phyloP scores from a whole-genome alignment of 306 rosid genomes.

The Herpetospermum pedunculosum region DNA sequence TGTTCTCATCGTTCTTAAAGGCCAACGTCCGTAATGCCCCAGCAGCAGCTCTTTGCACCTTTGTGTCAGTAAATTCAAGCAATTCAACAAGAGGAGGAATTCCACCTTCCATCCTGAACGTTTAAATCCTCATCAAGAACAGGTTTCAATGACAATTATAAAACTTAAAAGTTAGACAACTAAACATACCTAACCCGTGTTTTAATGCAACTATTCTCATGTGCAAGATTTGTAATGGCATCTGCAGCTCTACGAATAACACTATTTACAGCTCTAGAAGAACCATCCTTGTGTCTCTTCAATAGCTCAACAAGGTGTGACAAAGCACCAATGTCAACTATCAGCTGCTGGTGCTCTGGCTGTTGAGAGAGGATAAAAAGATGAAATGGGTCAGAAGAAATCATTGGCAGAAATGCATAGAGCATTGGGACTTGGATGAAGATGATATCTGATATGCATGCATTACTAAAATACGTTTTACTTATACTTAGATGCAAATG shows the following conservation, averaged over 20 bases:
- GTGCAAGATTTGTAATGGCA: constrained; percentile 96
- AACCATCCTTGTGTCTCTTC: constrained; percentile 57
- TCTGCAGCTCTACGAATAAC: constrained; percentile 99
- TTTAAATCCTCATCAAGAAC: not conserved
- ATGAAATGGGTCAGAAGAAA: constrained; percentile 34
- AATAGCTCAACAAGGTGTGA: constrained; percentile 70
- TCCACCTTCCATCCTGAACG: constrained; percentile 88
- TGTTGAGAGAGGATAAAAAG: constrained; percentile 30
- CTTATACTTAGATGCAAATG: not conserved
- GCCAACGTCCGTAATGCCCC: constrained; percentile 95
- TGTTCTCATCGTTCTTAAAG: constrained; percentile 87
- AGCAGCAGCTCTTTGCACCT: constrained; percentile 99
- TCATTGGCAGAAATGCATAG: not conserved
- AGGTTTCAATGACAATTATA: constrained; percentile 12
- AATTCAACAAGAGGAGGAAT: constrained; percentile 92
- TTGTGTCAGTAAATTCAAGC: constrained; percentile 73
- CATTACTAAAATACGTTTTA: not conserved
- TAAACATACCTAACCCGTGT: constrained; percentile 77
- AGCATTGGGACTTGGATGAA: not conserved
- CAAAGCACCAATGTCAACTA: constrained; percentile 80
- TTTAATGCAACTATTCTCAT: constrained; percentile 90
- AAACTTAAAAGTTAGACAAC: not conserved
- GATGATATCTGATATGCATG: not conserved
- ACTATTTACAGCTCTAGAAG: constrained; percentile 66
- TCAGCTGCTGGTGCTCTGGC: constrained; percentile 97